A percentile compares a stretch with the other conserved stretches of the same genome.
Evolutionary conservation across 371 early-diverging fungal species (phyloP).

Genomic region (Mucor circinelloides): DNA sequence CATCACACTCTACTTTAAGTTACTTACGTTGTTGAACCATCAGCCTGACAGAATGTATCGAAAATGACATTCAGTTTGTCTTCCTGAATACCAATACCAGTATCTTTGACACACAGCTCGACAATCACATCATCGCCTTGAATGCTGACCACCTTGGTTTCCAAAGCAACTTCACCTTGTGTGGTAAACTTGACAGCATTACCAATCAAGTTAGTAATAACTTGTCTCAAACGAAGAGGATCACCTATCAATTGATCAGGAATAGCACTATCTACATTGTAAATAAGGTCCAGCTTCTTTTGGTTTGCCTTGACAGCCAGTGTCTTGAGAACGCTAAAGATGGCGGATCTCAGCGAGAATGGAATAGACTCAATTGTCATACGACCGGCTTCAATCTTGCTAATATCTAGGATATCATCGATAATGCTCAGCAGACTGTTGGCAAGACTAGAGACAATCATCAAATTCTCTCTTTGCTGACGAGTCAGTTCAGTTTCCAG

Average conservation of each 20-base stretch:
- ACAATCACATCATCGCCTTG: conserved; percentile 48
- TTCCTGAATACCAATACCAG: conserved; percentile 84
- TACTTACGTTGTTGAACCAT: conserved; percentile 74
- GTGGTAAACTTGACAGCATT: conserved; percentile 88
- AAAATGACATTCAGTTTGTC: conserved; percentile 77
- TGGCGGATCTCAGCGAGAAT: conserved; percentile 65
- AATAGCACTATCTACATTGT: conserved; percentile 65
- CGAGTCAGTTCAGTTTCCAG: conserved; percentile 67
- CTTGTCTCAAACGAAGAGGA: conserved; percentile 74
- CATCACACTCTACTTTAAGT: too few relatives aligned
- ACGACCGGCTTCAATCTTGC: conserved; percentile 83
- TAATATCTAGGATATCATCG: conserved; percentile 82
- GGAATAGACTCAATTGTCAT: conserved; percentile 72
- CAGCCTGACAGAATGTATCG: conserved; percentile 83
- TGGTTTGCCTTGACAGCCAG: conserved; percentile 69
- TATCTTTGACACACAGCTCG: conserved; percentile 76
- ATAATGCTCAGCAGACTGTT: conserved; percentile 74
- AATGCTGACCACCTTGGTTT: conserved; percentile 39
- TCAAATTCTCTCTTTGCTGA: conserved; percentile 77
- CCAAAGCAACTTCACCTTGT: conserved; percentile 65
- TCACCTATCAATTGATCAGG: conserved; percentile 77
- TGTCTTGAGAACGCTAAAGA: conserved; percentile 68
- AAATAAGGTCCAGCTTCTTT: conserved; percentile 65
- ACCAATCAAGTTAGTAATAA: conserved; percentile 81
- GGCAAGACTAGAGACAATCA: conserved; percentile 70